Evolutionary conservation across 2,329 filamentous ascomycete genomes (phyloP).

Genomic region (Fusarium continuum): DNA sequence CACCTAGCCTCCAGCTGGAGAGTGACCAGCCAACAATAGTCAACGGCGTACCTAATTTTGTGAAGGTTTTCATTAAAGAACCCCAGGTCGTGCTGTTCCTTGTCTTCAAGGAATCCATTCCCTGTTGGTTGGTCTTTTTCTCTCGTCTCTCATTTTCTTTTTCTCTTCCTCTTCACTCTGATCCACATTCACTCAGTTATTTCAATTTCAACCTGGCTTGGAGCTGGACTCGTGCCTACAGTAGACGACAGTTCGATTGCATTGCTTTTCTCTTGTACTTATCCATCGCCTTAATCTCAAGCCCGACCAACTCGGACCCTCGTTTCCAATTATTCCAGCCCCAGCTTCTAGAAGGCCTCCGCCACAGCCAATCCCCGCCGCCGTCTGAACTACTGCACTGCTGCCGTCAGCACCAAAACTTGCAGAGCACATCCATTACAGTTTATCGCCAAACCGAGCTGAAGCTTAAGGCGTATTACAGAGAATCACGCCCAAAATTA

Average conservation of each 20-base stretch:
- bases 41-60: conserved; percentile 30
- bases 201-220: conserved; percentile 22
- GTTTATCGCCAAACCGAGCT: conserved; percentile 12
- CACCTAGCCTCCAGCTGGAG: conserved; percentile 7
- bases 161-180: conserved; percentile 2
- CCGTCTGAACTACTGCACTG: conserved; percentile 16
- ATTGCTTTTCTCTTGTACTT: conserved; percentile 3
- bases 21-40: conserved; percentile 30
- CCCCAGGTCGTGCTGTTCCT: conserved; percentile 21
- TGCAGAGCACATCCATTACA: conserved; percentile 7
- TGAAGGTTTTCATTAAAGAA: conserved; percentile 30
- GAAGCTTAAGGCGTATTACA: conserved; percentile 12
- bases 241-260: conserved; percentile 18
- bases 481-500: conserved; percentile 36
- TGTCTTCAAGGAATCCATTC: conserved; percentile 25
- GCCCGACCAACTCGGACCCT: conserved; percentile 4
- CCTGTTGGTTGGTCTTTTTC: conserved; percentile 17
- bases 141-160: background rate
- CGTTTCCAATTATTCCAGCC: conserved; percentile 4
- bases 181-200: conserved; percentile 15
- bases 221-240: conserved; percentile 36
- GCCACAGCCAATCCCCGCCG: conserved; percentile 13
- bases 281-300: background rate
- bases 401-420: conserved; percentile 29
- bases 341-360: conserved; percentile 18